Percentiles rank a stretch among this genome's conserved stretches.
phyloP scores from a whole-genome alignment of 345 rosid species.

The Heritiera littoralis region DNA sequence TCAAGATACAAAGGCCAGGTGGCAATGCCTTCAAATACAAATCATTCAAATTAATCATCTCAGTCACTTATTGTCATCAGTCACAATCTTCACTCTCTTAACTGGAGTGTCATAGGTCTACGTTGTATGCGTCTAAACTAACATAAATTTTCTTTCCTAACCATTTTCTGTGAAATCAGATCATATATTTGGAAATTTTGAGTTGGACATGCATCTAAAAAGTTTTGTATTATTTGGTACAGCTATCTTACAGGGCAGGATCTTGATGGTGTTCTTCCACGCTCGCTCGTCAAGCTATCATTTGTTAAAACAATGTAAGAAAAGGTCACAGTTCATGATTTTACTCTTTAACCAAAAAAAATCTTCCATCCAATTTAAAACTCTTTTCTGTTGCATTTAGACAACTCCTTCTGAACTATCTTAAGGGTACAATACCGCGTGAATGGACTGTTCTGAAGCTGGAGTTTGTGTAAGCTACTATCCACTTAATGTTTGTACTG shows the following conservation, averaged over 20 bases:
- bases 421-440: constrained; percentile 45
- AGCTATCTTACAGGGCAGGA: constrained; percentile 32
- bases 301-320: constrained; percentile 25
- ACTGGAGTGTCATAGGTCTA: too few species aligned
- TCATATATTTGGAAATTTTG: background rate
- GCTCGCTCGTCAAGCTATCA: constrained; percentile 27
- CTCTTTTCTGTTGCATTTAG: constrained; percentile 22
- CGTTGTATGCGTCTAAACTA: too few species aligned
- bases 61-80: too few species aligned
- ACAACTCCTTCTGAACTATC: constrained; percentile 36
- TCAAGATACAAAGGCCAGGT: background rate
- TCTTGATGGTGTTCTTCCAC: constrained; percentile 32
- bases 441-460: constrained; percentile 39
- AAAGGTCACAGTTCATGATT: background rate
- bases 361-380: background rate
- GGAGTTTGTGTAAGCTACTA: constrained; percentile 13
- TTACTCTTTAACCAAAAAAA: background rate
- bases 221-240: background rate
- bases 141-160: background rate
- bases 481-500: background rate
- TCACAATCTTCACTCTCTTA: too few species aligned
- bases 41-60: background rate
- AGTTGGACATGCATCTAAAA: background rate
- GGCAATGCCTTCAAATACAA: background rate
- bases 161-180: background rate